Base-by-base conservation (phyloP, 2,329 filamentous ascomycete species). In the Sporothrix euskadiensis region DNA sequence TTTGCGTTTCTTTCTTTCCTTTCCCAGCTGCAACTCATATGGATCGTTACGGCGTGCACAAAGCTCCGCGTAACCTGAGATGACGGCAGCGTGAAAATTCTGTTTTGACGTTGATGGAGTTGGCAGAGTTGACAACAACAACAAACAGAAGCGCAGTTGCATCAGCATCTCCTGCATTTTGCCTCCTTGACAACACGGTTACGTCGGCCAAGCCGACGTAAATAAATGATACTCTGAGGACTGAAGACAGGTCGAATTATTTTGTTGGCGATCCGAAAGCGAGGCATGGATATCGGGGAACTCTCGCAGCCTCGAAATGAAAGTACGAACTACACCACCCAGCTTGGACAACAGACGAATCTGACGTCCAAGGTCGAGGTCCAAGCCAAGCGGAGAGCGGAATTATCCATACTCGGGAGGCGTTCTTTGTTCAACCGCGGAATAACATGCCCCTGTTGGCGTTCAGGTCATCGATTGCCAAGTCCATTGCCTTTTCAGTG, bases 331-430 rank as follows among this genome's bases (percentile, higher is more conserved):
- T 35, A 5, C 47, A n/a, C 14, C 47, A n/a, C 16, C 4, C 47
- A 52, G 7, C 47, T 52, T 52, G 16, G 47, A 35, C 35, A 35
- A 35, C 3, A 19, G 30, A 59, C 56, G 56, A 59, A 59, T 35
- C 26, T 59, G 56, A 59, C 56, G 56, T 57, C 5, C 12, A 59
- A 59, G 56, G 56, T 63, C 12, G 35, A 59, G 56, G 56, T 63
- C 57, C 35, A 63, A n/a, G 35, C 35, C 57, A 63, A 22, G 57
- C 35, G 52, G 6, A 41, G 16, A 41, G 57, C 57, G 35, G 35
- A 63, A 22, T 22, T 63, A 35, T 14, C 57, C 19, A 63, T 63
- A 35, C 35, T 35, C 35, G 8, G 35, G 4, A 12, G 22, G 32
- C 16, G 19, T 35, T 59, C 56, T 35, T 59, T 59, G 56, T 59